These are phyloP conservation scores for Acer negundo DNA, from an alignment of 345 rosid genomes.

Conservation along the genomic window DNA sequence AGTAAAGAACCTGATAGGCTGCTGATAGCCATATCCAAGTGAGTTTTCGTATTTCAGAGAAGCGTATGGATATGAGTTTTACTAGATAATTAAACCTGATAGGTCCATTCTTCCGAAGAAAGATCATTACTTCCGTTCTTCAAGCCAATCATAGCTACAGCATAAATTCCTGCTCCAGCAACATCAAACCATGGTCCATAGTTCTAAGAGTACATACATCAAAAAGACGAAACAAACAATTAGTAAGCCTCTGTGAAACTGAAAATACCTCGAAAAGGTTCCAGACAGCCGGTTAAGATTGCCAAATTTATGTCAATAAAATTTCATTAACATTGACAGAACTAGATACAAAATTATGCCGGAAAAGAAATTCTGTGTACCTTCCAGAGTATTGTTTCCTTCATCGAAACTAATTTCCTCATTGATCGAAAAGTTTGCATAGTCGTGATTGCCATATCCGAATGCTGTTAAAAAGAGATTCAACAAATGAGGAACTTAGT, in stretches of 20 bases:
- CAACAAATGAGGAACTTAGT: slow-evolving; percentile 7
- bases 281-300: too few relatives aligned
- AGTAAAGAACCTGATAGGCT: too few relatives aligned
- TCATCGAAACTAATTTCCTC: slow-evolving; percentile 40
- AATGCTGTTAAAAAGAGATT: slow-evolving; percentile 39
- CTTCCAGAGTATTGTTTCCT: slow-evolving; percentile 67
- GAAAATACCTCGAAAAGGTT: slow-evolving; percentile 2
- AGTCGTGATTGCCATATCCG: slow-evolving; percentile 58
- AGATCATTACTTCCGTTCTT: slow-evolving; percentile 34
- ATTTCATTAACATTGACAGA: too few relatives aligned
- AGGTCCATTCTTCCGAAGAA: slow-evolving; percentile 50
- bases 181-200: slow-evolving; percentile 69
- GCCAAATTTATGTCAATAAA: too few relatives aligned
- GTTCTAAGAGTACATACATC: slow-evolving; percentile 48
- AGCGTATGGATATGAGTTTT: not conserved
- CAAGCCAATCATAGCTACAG: slow-evolving; percentile 33
- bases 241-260: not conserved
- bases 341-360: too few relatives aligned
- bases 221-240: not conserved
- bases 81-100: slow-evolving; percentile 43
- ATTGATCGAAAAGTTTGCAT: slow-evolving; percentile 42
- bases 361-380: slow-evolving; percentile 23
- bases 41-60: too few relatives aligned
- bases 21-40: too few relatives aligned
- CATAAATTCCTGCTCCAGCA: slow-evolving; percentile 52